Conservation (phyloP, 495 filamentous ascomycete genomes). For the Penicilliopsis zonata region DNA sequence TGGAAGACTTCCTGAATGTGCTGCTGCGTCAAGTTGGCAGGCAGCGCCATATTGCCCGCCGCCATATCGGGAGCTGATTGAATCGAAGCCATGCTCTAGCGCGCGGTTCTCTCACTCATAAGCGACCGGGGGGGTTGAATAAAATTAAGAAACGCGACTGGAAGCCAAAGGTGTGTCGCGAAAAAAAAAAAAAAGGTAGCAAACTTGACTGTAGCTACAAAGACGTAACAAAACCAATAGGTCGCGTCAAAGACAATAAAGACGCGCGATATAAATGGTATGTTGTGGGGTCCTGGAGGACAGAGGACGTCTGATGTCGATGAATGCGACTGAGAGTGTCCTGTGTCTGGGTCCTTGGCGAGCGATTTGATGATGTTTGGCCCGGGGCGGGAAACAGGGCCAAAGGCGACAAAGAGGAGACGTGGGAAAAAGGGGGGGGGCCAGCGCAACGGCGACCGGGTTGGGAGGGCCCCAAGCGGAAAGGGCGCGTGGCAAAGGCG, state of each 20-base stretch:
- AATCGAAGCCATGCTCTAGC: slow-evolving; percentile 61
- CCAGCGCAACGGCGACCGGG: slow-evolving; percentile 10
- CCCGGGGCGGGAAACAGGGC: slow-evolving; percentile 11
- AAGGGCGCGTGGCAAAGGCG: slow-evolving; percentile 21
- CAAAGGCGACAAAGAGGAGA: slow-evolving; percentile 16
- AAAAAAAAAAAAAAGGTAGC: too few relatives aligned
- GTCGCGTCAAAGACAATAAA: slow-evolving; percentile 12
- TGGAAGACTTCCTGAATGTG: slow-evolving; percentile 49
- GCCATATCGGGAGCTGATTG: slow-evolving; percentile 56
- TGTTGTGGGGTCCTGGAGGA: too few relatives aligned
- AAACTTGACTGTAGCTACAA: too few relatives aligned
- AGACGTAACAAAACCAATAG: too few relatives aligned
- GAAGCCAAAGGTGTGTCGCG: too few relatives aligned
- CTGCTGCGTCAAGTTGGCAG: slow-evolving; percentile 43
- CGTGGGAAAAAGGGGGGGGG: slow-evolving; percentile 13
- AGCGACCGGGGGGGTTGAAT: slow-evolving; percentile 6
- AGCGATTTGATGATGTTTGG: slow-evolving; percentile 26
- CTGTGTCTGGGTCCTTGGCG: slow-evolving; percentile 22
- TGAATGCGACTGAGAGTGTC: slow-evolving; percentile 17
- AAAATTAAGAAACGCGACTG: slow-evolving; percentile 10
- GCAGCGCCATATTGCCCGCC: slow-evolving; percentile 42
- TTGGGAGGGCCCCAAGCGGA: slow-evolving; percentile 13
- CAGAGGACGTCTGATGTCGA: slow-evolving; percentile 8
- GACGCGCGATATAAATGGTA: slow-evolving; percentile 7
- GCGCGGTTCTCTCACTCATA: slow-evolving; percentile 24